Evolutionary conservation across 108 stramenopile species (phyloP).

Genomic region (Skeletonema potamos): DNA sequence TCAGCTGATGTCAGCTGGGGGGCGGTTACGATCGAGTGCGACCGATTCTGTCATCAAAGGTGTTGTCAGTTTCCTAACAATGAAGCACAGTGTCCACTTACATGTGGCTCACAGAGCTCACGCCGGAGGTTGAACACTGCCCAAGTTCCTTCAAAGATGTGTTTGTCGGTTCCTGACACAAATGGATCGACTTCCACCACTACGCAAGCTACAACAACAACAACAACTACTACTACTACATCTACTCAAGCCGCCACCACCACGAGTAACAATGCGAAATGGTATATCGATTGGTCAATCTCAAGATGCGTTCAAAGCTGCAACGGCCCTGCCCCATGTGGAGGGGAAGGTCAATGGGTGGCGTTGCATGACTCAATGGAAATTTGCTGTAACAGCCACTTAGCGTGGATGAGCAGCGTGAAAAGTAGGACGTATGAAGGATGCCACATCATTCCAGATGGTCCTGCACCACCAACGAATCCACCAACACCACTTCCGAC

Average conservation of each 20-base stretch:
- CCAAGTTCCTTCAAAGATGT: slow-evolving; percentile 3
- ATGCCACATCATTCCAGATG: background rate
- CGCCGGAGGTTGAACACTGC: background rate
- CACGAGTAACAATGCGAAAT: background rate
- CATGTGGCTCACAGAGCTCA: background rate
- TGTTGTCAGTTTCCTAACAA: slow-evolving; percentile 1
- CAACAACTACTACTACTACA: background rate
- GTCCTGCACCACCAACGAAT: background rate
- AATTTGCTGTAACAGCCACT: background rate
- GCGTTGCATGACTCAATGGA: background rate
- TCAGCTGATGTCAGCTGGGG: background rate
- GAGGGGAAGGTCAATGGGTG: background rate
- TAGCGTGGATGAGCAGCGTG: background rate
- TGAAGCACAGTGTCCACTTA: background rate
- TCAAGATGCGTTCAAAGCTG: slow-evolving; percentile 8
- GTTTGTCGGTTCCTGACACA: background rate
- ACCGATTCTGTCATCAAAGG: background rate
- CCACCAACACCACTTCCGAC: background rate
- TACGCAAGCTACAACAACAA: background rate
- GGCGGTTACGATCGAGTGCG: background rate
- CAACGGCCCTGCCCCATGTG: background rate
- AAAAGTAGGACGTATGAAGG: background rate
- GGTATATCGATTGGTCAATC: slow-evolving; percentile 1
- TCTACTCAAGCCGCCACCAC: background rate
- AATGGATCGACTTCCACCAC: background rate